A percentile compares a stretch with the other conserved stretches of the same genome.
These are phyloP conservation scores for Penicillium olsonii DNA, from an alignment of 2,329 filamentous ascomycete species.

Conservation along the genomic window DNA sequence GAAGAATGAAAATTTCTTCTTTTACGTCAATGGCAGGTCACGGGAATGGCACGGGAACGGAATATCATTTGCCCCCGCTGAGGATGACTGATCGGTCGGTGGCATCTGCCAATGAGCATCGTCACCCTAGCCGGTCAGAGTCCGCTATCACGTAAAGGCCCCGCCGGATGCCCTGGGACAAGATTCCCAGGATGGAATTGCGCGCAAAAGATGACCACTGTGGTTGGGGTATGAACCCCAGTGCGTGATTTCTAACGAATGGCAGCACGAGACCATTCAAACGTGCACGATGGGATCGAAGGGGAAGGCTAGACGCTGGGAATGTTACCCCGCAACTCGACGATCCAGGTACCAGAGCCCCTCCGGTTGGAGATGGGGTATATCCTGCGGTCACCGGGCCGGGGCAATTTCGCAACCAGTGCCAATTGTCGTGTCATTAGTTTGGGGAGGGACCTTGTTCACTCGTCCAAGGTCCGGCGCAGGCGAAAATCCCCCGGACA, in stretches of 20 bases:
- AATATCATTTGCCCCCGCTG: constrained; percentile 17
- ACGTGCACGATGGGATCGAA: constrained; percentile 18
- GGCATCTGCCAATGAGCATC: constrained; percentile 23
- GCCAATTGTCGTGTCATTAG: constrained; percentile 13
- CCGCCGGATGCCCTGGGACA: constrained; percentile 6
- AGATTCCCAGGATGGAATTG: constrained; percentile 3
- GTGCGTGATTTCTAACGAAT: constrained; percentile 12
- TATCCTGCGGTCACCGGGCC: constrained; percentile 16
- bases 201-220: not conserved
- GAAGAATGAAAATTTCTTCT: not conserved
- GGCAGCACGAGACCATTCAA: not conserved
- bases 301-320: not conserved
- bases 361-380: constrained; percentile 15
- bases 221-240: constrained; percentile 4
- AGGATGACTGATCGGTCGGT: constrained; percentile 13
- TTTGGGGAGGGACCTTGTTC: not conserved
- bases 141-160: constrained; percentile 25
- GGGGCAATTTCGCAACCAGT: constrained; percentile 7
- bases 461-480: not conserved
- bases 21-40: constrained; percentile 3
- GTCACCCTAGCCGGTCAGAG: constrained; percentile 16
- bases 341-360: constrained; percentile 26
- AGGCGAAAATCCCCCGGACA: constrained; percentile 27
- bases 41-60: not conserved
- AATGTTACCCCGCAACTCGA: constrained; percentile 24